phyloP scores from a whole-genome alignment of 2,329 filamentous ascomycete genomes.

The Huntiella abstrusa region DNA sequence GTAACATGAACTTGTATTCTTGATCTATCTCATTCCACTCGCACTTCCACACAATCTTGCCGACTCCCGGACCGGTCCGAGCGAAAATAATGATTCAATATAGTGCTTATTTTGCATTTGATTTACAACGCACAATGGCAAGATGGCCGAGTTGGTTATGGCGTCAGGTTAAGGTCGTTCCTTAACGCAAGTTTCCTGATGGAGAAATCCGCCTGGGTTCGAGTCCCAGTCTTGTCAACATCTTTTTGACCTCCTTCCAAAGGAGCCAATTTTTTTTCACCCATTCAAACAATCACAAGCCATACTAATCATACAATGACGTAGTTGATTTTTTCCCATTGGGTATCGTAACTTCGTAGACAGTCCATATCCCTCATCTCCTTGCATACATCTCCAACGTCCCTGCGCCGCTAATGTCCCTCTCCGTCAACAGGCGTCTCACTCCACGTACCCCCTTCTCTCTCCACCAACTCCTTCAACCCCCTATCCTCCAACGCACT shows the following conservation, averaged over 20 bases:
- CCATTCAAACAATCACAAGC: no score
- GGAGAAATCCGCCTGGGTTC: slow-evolving; percentile 12
- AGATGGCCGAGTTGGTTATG: slow-evolving; percentile 22
- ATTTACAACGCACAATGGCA: slow-evolving; percentile 7
- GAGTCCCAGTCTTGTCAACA: slow-evolving; percentile 11
- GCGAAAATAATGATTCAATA: no score
- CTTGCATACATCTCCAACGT: neutral
- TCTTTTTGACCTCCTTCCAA: no score
- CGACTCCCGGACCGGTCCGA: no score
- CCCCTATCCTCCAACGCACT: slow-evolving; percentile 16
- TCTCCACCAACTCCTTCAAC: slow-evolving; percentile 20
- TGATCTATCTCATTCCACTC: no score
- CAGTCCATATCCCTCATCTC: no score
- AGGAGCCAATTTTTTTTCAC: no score
- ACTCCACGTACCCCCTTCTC: slow-evolving; percentile 22
- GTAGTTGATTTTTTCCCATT: neutral
- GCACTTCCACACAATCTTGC: no score
- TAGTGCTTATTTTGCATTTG: no score
- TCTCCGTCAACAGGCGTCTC: slow-evolving; percentile 13
- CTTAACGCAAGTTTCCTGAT: slow-evolving; percentile 12
- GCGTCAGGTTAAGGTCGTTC: slow-evolving; percentile 19
- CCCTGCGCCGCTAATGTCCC: neutral
- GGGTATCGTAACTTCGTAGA: no score
- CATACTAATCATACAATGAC: neutral
- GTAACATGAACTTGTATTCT: no score